These are phyloP conservation scores for Trifolium fragiferum DNA, from an alignment of 306 rosid genomes.

Conservation along the genomic window DNA sequence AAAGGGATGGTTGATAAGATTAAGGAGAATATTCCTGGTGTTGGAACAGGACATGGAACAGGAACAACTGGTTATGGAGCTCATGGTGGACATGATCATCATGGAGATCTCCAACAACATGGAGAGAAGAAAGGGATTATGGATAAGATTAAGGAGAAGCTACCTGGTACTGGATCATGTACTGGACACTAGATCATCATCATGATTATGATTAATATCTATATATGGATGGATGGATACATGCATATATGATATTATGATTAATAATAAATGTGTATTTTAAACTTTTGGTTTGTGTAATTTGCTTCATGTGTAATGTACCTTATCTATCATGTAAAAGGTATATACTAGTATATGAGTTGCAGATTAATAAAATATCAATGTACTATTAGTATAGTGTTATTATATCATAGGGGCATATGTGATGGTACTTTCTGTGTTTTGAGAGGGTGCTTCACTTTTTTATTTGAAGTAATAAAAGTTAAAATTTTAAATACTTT, in stretches of 20 bases:
- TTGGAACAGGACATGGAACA: not conserved
- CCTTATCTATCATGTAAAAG: not conserved
- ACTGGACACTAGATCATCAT: not conserved
- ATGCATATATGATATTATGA: not conserved
- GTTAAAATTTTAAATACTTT: no score
- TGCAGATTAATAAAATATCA: not conserved
- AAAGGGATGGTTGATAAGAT: slow-evolving; percentile 1
- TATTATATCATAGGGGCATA: not conserved
- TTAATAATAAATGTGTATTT: not conserved
- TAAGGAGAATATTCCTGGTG: slow-evolving; percentile 5
- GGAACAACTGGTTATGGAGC: not conserved
- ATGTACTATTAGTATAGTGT: not conserved
- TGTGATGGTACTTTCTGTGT: not conserved
- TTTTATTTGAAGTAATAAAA: no score
- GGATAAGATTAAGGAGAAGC: slow-evolving; percentile 22
- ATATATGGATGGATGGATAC: not conserved
- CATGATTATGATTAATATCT: not conserved
- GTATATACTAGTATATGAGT: not conserved
- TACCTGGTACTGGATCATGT: not conserved
- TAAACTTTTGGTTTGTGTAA: not conserved
- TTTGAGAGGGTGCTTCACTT: no score
- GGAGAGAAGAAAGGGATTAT: slow-evolving; percentile 36
- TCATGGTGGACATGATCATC: not conserved
- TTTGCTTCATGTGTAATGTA: not conserved
- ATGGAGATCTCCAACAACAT: slow-evolving; percentile 11